Conservation (phyloP, 1,284 basidiomycete genomes). For the Ceratorhiza oryzae-sativae region DNA sequence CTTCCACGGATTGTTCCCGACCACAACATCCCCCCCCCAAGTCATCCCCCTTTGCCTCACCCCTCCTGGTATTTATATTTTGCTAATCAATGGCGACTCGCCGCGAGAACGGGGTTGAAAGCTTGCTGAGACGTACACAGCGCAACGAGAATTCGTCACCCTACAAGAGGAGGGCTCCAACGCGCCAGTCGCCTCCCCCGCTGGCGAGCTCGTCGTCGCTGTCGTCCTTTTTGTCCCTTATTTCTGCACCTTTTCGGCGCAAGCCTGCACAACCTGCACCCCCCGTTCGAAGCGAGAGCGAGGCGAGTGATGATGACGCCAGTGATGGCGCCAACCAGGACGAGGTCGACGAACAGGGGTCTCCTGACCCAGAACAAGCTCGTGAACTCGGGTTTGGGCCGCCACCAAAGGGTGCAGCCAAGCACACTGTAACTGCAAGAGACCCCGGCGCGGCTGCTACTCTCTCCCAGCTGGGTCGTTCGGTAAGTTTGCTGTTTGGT, state of each 20-base stretch:
- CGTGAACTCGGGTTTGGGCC: neutral
- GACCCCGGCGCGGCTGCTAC: conserved; percentile 4
- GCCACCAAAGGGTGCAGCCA: neutral
- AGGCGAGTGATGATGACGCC: conserved; percentile 17
- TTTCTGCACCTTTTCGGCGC: conserved; percentile 21
- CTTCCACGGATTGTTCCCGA: conserved; percentile 3
- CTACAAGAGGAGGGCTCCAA: conserved; percentile 1
- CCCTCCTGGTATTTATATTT: conserved; percentile 13
- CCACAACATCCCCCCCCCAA: conserved; percentile 11
- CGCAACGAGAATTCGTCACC: conserved; percentile 22
- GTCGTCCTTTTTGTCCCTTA: conserved; percentile 20
- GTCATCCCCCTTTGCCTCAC: neutral
- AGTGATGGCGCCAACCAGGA: conserved; percentile 1
- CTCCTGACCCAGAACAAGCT: neutral
- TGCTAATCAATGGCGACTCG: conserved; percentile 22
- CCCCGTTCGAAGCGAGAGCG: conserved; percentile 10
- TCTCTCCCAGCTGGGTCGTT: conserved; percentile 21
- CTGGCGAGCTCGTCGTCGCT: conserved; percentile 16
- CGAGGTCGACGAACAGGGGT: conserved; percentile 7
- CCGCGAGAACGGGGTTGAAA: conserved; percentile 23
- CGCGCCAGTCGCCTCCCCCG: conserved; percentile 3
- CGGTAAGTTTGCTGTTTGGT: conserved; percentile 17
- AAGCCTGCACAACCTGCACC: neutral
- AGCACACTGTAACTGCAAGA: neutral
- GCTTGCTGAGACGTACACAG: conserved; percentile 17